Percentiles rank a stretch among this genome's conserved stretches.
These are phyloP conservation scores for Xylaria sp. DNA, from an alignment of 2,329 filamentous ascomycete species.

Conservation along the genomic window DNA sequence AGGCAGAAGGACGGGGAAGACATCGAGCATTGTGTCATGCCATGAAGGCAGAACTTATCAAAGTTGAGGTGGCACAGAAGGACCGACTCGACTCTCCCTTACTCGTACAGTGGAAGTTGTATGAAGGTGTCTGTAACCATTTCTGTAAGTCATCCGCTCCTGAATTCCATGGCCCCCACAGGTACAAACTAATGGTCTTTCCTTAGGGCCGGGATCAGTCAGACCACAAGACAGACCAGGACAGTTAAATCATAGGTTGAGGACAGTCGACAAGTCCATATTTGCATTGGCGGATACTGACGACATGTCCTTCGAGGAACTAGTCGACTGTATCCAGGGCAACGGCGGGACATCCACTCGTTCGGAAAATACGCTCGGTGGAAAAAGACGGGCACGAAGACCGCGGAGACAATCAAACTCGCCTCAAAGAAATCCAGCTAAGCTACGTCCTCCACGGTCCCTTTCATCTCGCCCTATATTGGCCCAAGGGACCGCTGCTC, in stretches of 20 bases:
- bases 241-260: not conserved
- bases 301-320: not conserved
- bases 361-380: not conserved
- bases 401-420: not conserved
- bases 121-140: conserved; percentile 13
- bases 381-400: not conserved
- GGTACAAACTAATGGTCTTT: not conserved
- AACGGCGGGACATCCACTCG: not conserved
- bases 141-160: conserved; percentile 14
- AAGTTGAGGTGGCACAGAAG: not conserved
- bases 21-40: not conserved
- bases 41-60: not conserved
- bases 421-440: not conserved
- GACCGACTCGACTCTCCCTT: not conserved
- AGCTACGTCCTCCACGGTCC: not conserved
- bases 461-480: not conserved
- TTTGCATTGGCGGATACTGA: not conserved
- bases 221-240: not conserved
- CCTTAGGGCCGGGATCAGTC: conserved; percentile 8
- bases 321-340: conserved; percentile 20
- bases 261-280: not conserved
- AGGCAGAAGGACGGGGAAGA: conserved; percentile 1
- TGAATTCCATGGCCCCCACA: not conserved
- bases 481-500: not conserved
- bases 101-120: conserved; percentile 8